Conservation (phyloP, 169 alveolate species). For the Babesia caballi region DNA sequence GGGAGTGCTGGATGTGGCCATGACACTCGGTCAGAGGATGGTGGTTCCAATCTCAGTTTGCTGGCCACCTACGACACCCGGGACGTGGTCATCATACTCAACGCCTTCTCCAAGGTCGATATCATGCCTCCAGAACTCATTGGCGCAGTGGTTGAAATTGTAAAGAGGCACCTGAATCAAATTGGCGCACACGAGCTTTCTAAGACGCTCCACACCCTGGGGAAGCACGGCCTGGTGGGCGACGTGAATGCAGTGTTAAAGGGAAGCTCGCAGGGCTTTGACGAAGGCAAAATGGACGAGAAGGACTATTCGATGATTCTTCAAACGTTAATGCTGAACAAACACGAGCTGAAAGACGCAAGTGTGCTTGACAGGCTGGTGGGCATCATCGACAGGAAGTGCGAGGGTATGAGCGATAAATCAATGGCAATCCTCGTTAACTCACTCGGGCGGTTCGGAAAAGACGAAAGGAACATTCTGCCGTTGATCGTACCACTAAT, state of each 20-base stretch:
- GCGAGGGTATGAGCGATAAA: constrained; percentile 41
- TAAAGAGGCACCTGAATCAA: constrained; percentile 6
- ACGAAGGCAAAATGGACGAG: constrained; percentile 8
- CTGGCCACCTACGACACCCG: constrained; percentile 33
- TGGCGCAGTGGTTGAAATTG: constrained; percentile 2
- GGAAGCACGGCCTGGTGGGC: constrained; percentile 23
- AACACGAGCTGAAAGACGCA: background rate
- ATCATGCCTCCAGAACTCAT: constrained; percentile 9
- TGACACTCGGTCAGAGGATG: too few relatives aligned
- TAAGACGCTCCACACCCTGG: background rate
- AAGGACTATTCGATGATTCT: constrained; percentile 57
- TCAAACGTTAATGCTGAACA: constrained; percentile 19
- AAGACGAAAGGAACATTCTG: constrained; percentile 30
- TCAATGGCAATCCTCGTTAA: constrained; percentile 57
- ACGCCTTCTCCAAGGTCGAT: constrained; percentile 57
- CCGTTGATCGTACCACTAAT: constrained; percentile 47
- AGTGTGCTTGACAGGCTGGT: constrained; percentile 2
- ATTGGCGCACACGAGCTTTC: background rate
- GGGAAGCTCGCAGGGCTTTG: background rate
- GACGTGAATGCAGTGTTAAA: background rate
- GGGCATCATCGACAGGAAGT: constrained; percentile 14
- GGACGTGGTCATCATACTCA: constrained; percentile 54
- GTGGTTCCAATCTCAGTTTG: background rate
- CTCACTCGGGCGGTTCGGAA: constrained; percentile 45
- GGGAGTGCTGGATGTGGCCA: too few relatives aligned